These are phyloP conservation scores for Cyphellophora attinorum DNA, from an alignment of 2,329 filamentous ascomycete species.

Conservation along the genomic window DNA sequence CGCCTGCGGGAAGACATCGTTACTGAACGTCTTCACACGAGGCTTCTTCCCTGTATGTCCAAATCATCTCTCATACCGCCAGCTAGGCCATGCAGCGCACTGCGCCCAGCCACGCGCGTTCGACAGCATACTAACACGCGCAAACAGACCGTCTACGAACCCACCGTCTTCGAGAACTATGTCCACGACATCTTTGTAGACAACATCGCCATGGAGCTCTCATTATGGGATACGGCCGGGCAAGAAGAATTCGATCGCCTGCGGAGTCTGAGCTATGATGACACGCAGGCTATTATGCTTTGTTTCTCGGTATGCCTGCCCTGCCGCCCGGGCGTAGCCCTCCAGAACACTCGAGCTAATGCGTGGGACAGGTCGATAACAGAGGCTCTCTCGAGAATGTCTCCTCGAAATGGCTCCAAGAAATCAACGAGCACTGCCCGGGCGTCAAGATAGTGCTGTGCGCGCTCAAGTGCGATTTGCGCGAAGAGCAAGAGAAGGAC, in stretches of 20 bases:
- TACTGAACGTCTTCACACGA: slow-evolving; percentile 89
- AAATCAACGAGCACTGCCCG: slow-evolving; percentile 96
- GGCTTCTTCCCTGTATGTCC: slow-evolving; percentile 76
- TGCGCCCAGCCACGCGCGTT: slow-evolving; percentile 3
- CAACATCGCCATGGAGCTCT: slow-evolving; percentile 91
- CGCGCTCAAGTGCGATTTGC: slow-evolving; percentile 90
- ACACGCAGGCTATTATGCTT: slow-evolving; percentile 97
- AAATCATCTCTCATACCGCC: slow-evolving; percentile 3
- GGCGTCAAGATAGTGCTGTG: slow-evolving; percentile 91
- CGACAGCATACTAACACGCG: slow-evolving; percentile 78
- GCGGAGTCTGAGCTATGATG: slow-evolving; percentile 91
- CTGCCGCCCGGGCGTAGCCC: background rate
- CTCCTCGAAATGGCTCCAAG: slow-evolving; percentile 94
- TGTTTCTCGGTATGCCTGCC: slow-evolving; percentile 66
- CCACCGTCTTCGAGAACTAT: slow-evolving; percentile 67
- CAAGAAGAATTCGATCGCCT: slow-evolving; percentile 98
- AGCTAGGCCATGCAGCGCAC: background rate
- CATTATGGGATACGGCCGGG: slow-evolving; percentile 94
- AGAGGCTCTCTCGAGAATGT: slow-evolving; percentile 97
- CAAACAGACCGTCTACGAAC: slow-evolving; percentile 31
- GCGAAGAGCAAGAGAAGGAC: slow-evolving; percentile 66
- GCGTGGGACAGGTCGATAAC: slow-evolving; percentile 61
- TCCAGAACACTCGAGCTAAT: slow-evolving; percentile 3
- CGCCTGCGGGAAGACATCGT: slow-evolving; percentile 63
- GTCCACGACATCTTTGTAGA: slow-evolving; percentile 99